Evolutionary conservation across 2,329 filamentous ascomycete species (phyloP), one percentile per base, ranked within the genome.

Genomic region (Penicillium sp.): DNA sequence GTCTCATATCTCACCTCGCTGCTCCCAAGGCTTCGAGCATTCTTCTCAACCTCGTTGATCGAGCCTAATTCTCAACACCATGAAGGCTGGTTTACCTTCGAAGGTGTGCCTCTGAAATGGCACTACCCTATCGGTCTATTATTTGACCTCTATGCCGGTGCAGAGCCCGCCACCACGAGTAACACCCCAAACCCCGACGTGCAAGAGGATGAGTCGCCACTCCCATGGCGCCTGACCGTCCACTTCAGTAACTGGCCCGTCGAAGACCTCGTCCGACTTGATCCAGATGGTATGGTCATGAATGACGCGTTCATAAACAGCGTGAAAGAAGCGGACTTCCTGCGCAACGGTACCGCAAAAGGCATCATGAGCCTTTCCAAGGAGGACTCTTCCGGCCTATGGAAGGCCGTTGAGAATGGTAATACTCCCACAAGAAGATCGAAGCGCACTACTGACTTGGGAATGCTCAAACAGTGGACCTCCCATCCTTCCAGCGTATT

Each of bases 351-450:
- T 43, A 94, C 89, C 51, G 91, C 90, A 15, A 92, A 93, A 70
- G 88, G 89, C 57, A 92, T 96, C 67, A 96, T 96, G 90, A 88
- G 86, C 51, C 79, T 97, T 67, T 91, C 88, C 57, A 92, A 92
- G 71, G 86, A 89, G 44, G 87, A 96, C 71, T 94, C 90, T 14
- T 90, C 87, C 7, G 84, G 88, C 29, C 80, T 97, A 31, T 97
- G 92, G 91, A 83, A 87, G 61, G 83, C 89, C 9, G 89, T 96
- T 41, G 82, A 88, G 71, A 84, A 89, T 63, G 89, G 85, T 88
- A 75, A 58, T 49, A 2, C 14, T 14, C 18, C 26, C 23, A 49
- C 11, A 18, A 15, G 26, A 15, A 15, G 18, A 48, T 40, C 6
- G 14, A 41, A 6, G 27, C n/a, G 26, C 2, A 1, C 4, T 14